Evolutionary conservation across 1,139 yeast genomes (phyloP).

Genomic region (Schwanniomyces etchellsii): DNA sequence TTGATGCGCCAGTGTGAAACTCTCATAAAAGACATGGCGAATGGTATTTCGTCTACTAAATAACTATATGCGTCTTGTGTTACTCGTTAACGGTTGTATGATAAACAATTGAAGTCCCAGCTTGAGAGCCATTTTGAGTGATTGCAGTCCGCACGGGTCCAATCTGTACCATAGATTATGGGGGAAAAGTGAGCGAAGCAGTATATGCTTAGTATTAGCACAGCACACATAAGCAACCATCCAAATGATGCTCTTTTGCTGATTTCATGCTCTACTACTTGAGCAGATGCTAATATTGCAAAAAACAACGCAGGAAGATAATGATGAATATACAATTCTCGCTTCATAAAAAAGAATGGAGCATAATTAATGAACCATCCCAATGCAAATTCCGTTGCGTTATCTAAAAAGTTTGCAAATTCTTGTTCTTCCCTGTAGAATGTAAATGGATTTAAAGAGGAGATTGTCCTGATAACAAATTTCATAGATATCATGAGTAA

Average conservation of each 20-base stretch:
- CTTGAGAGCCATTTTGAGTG: slow-evolving; percentile 23
- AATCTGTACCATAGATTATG: slow-evolving; percentile 27
- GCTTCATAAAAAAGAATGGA: slow-evolving; percentile 27
- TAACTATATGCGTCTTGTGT: background rate
- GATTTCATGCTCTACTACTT: slow-evolving; percentile 26
- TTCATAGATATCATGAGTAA: slow-evolving; percentile 15
- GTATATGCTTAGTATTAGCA: slow-evolving; percentile 13
- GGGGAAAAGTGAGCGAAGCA: slow-evolving; percentile 21
- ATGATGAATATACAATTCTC: slow-evolving; percentile 35
- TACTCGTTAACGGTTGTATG: slow-evolving; percentile 9
- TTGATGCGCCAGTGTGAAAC: slow-evolving; percentile 63
- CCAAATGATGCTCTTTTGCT: slow-evolving; percentile 16
- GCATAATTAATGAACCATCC: slow-evolving; percentile 35
- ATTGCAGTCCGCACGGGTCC: slow-evolving; percentile 26
- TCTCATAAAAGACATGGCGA: slow-evolving; percentile 58
- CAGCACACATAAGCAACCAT: slow-evolving; percentile 10
- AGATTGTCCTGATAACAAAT: slow-evolving; percentile 13
- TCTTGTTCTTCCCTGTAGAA: background rate
- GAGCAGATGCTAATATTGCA: slow-evolving; percentile 25
- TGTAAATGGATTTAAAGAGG: slow-evolving; percentile 27
- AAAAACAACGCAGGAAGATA: slow-evolving; percentile 34
- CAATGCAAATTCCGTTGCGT: slow-evolving; percentile 14
- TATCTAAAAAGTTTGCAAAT: slow-evolving; percentile 9
- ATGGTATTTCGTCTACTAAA: slow-evolving; percentile 38
- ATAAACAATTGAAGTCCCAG: slow-evolving; percentile 34